These are phyloP conservation scores for Cudoniella acicularis DNA, from an alignment of 495 filamentous ascomycete species.

Conservation along the genomic window DNA sequence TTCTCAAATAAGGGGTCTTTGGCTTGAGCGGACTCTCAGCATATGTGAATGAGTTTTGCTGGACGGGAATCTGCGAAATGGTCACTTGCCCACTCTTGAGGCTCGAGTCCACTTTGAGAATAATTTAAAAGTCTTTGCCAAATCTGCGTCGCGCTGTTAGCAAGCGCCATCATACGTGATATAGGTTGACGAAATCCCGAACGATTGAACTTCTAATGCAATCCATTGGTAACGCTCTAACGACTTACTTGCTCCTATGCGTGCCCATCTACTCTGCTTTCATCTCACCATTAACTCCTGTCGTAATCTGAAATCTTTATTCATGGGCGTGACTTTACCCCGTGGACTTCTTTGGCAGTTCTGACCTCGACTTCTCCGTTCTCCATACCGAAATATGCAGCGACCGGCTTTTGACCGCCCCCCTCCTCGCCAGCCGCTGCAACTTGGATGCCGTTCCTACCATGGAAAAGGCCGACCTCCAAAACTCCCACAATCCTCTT, in stretches of 20 bases:
- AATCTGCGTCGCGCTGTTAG: background rate
- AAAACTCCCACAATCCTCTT: slow-evolving; percentile 83
- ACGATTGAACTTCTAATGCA: background rate
- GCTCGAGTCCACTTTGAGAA: too few species aligned
- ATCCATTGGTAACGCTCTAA: background rate
- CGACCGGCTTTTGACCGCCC: slow-evolving; percentile 86
- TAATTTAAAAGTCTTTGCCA: background rate
- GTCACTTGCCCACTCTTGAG: too few species aligned
- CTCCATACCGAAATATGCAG: slow-evolving; percentile 91
- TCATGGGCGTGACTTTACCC: slow-evolving; percentile 25
- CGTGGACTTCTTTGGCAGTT: slow-evolving; percentile 30
- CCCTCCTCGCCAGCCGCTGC: slow-evolving; percentile 47
- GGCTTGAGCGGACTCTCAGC: too few species aligned
- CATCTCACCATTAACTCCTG: background rate
- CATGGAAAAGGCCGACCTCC: slow-evolving; percentile 88
- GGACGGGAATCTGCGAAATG: too few species aligned
- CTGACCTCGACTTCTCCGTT: slow-evolving; percentile 63
- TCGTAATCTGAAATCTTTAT: background rate
- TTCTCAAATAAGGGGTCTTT: too few species aligned
- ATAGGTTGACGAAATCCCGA: background rate
- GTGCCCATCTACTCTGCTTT: background rate
- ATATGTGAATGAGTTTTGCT: too few species aligned
- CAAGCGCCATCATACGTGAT: background rate
- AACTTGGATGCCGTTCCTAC: slow-evolving; percentile 67
- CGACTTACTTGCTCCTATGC: background rate